A percentile compares a stretch with the other conserved stretches of the same genome.
phyloP scores from a whole-genome alignment of 2,329 filamentous ascomycete species.

The Stachybotrys echinatus region DNA sequence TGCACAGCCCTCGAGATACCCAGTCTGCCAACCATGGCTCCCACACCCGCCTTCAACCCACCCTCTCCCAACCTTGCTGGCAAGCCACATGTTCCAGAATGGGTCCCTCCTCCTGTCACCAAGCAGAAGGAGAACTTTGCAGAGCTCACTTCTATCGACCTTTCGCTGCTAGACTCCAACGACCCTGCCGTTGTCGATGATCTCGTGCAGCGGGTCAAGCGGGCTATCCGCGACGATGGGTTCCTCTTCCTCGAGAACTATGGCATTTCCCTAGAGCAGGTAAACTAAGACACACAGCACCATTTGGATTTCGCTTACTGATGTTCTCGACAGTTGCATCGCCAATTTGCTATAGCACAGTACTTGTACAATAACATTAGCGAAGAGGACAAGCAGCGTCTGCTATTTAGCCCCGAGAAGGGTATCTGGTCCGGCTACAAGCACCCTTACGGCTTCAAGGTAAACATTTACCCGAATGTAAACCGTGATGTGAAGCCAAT shows the following conservation, averaged over 20 bases:
- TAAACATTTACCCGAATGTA: no score
- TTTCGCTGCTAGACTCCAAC: conserved; percentile 36
- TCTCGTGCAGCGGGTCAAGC: conserved; percentile 36
- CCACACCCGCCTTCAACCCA: conserved; percentile 33
- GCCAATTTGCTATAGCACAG: no score
- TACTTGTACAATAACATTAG: no score
- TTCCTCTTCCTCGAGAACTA: conserved; percentile 46
- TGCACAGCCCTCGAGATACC: no score
- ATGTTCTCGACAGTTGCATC: conserved; percentile 33
- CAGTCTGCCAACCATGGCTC: conserved; percentile 24
- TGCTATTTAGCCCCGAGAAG: conserved; percentile 37
- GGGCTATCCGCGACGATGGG: conserved; percentile 36
- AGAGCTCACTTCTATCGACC: conserved; percentile 34
- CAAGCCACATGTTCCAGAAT: conserved; percentile 36
- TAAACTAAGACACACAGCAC: conserved; percentile 4
- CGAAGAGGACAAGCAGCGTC: no score
- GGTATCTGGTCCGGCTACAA: conserved; percentile 48
- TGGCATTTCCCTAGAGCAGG: conserved; percentile 37
- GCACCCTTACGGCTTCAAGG: conserved; percentile 39
- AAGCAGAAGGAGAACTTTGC: conserved; percentile 37
- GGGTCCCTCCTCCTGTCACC: conserved; percentile 39
- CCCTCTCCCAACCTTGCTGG: conserved; percentile 27
- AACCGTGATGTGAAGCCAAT: no score
- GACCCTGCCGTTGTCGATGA: conserved; percentile 34
- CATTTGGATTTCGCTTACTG: not conserved